Evolutionary conservation across 2,329 filamentous ascomycete genomes (phyloP), one percentile per base, ranked within the genome.

Genomic region (Malbranchea cinnamomea): DNA sequence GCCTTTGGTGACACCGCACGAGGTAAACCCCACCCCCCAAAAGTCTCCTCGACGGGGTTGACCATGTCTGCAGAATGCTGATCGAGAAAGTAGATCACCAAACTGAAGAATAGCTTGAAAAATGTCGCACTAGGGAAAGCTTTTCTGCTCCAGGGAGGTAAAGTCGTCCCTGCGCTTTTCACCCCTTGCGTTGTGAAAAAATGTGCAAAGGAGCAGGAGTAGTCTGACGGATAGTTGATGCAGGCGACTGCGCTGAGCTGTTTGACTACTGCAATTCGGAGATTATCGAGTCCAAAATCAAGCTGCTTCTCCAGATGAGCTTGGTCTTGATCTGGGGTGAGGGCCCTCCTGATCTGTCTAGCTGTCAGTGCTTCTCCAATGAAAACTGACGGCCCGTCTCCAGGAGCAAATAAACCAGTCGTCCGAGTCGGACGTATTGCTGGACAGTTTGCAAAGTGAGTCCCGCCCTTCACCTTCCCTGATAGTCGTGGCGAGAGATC

Each of bases 341-440:
- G 82, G 9, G n/a, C n/a, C n/a, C n/a, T n/a, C n/a, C n/a, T n/a
- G n/a, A n/a, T n/a, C n/a, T n/a, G n/a, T n/a, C n/a, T 9, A 22
- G 18, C 20, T 18, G 42, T 67, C 67, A 35, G 65, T 19, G 23
- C n/a, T 10, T 35, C 9, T 9, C 14, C 8, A 9, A 23, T 14
- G 14, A 16, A 11, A 8, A 14, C n/a, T 21, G 11, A 28, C 41
- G 15, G 37, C 24, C 7, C n/a, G 2, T 11, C 22, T 5, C 12
- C 27, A 61, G 57, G 60, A 21, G 65, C 67, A 14, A 74, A 76
- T 45, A 75, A 76, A 47, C 80, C 81, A 4, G 84, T 98, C 3
- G 83, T 98, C 27, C 74, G 89, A 42, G 92, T 98, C 47, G 89
- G 83, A 10, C 74, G 89, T 37, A 94, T 95, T 74, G 89, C 89